Evolutionary conservation across 164 flowering plant species (phyloP), one percentile per base, ranked within the genome.

Genomic region (Warburgia ugandensis): DNA sequence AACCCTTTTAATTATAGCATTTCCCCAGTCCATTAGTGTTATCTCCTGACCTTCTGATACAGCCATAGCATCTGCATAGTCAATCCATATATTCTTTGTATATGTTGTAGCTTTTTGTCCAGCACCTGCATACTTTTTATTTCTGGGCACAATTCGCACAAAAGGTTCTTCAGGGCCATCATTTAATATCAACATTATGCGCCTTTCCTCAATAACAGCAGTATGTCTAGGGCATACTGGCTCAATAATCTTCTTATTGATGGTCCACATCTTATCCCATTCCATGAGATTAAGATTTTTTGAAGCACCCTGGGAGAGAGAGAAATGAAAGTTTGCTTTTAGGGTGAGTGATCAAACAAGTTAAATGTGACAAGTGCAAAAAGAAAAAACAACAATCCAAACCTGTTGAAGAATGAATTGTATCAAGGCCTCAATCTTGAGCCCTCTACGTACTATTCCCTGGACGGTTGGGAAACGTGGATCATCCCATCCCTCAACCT

Each of bases 401-500:
- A 86, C 98, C 83, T 88, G 96, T 60, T 88, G 90, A 64, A 92
- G 73, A 56, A 92, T 92, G 63, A 92, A 92, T 36, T 88, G 86
- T 31, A 80, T 74, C 64, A 92, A 52, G n/a, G 98, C 94, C 65
- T 83, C 95, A 39, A 92, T 58, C 67, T 81, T 78, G 55, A 88
- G 67, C 48, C 98, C 98, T 65, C 98, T 75, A 29, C 95, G 95
- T 12, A 84, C 88, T 47, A 92, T 88, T 42, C 98, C 96, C 62
- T 84, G 96, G 38, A 92, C 96, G 29, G 96, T 92, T 1, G 91
- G 96, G 67, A 92, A 92, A 27, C 95, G 88, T 59, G 96, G 77
- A 76, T 92, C 98, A 68, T 92, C 95, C 98, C 98, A 92, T n/a
- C 98, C 91, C 37, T 85, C 94, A 50, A 92, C 98, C 68, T 70